Evolutionary conservation across 495 filamentous ascomycete species (phyloP).

Genomic region (Daldinia bambusicola): DNA sequence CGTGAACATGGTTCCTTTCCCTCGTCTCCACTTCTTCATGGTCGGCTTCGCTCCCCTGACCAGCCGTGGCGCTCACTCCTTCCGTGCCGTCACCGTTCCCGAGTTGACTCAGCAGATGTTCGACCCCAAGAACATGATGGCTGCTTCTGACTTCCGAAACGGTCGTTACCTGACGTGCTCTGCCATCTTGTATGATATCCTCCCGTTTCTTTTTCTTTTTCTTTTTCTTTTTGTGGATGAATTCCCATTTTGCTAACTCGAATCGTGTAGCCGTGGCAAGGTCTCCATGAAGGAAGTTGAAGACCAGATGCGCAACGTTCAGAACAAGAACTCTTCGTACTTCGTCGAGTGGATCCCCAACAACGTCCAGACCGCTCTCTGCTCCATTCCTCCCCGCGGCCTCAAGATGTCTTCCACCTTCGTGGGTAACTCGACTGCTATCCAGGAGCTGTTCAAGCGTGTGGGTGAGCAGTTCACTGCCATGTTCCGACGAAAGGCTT

Average conservation of each 20-base stretch:
- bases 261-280: conserved; percentile 82
- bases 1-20: conserved; percentile 99
- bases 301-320: conserved; percentile 99
- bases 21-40: conserved; percentile 99
- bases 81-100: conserved; percentile 97
- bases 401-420: conserved; percentile 99
- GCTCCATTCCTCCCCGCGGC: conserved; percentile 97
- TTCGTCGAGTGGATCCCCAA: conserved; percentile 99
- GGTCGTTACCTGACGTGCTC: conserved; percentile 99
- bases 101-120: conserved; percentile 99
- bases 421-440: conserved; percentile 98
- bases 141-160: conserved; percentile 99
- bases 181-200: conserved; percentile 80
- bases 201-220: not conserved
- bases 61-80: conserved; percentile 90
- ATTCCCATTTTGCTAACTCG: conserved; percentile 44
- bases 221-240: not conserved
- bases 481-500: conserved; percentile 99
- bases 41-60: conserved; percentile 99
- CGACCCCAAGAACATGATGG: conserved; percentile 99
- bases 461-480: conserved; percentile 99
- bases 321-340: conserved; percentile 99
- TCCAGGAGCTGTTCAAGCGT: conserved; percentile 99
- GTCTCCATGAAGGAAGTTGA: conserved; percentile 99
- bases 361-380: conserved; percentile 99